Percentiles rank a stretch among this genome's conserved stretches.
These are phyloP conservation scores for Platanthera zijinensis DNA, from an alignment of 106 monocot genomes.

Conservation along the genomic window DNA sequence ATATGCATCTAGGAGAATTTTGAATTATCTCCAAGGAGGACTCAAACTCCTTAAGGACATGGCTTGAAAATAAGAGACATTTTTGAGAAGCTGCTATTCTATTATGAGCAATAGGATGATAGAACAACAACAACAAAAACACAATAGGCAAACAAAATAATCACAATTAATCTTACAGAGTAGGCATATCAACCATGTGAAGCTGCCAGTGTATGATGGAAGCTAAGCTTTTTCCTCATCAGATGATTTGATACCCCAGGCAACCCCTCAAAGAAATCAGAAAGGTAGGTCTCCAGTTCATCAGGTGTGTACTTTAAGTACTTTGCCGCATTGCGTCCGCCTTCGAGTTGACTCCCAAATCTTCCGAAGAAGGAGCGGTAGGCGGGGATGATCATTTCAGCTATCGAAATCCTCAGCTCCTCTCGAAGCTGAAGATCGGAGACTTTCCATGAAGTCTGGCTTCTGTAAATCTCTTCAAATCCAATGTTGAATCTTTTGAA, in stretches of 20 bases:
- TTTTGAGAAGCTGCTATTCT: neutral
- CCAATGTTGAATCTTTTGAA: conserved; percentile 53
- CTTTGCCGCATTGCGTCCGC: conserved; percentile 28
- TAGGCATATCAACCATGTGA: neutral
- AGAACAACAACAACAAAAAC: neutral
- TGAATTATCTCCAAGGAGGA: too few relatives aligned
- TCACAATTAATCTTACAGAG: neutral
- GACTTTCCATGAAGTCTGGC: conserved; percentile 41
- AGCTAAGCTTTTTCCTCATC: conserved; percentile 28
- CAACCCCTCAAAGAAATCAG: conserved; percentile 45
- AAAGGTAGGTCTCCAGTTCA: conserved; percentile 15
- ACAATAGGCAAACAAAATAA: neutral
- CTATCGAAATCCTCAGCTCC: conserved; percentile 43
- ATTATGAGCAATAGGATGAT: neutral
- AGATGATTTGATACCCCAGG: conserved; percentile 12
- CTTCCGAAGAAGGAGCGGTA: conserved; percentile 46
- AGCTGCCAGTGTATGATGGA: neutral
- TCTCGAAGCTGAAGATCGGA: conserved; percentile 47
- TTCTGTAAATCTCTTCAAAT: conserved; percentile 42
- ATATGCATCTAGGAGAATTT: too few relatives aligned
- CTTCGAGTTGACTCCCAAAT: conserved; percentile 35
- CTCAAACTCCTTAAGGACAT: too few relatives aligned
- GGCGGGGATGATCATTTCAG: conserved; percentile 42
- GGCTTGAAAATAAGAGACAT: too few relatives aligned
- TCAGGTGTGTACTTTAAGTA: conserved; percentile 10